Evolutionary conservation across 169 alveolate species (phyloP), one percentile per base, ranked within the genome.

Genomic region (Perkinsus chesapeaki): DNA sequence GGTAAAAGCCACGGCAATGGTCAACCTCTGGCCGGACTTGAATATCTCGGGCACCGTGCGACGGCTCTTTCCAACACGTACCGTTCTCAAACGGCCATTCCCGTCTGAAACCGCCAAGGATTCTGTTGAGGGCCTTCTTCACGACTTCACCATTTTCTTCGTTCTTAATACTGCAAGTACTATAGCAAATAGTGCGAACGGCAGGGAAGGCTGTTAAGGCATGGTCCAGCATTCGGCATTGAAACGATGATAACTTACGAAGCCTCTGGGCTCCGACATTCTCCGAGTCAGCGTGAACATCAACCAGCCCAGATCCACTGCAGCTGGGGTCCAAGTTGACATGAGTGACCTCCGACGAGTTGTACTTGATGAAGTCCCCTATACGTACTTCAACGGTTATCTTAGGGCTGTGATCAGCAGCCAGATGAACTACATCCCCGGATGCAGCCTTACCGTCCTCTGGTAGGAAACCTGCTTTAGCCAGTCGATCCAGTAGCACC

Each of bases 111-210:
- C 82, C 82, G 82, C 82, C 27, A 20, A 20, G 82, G 3, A 60
- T 9, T 60, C 82, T 60, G 27, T 92, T 92, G 16, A 94, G 90
- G 10, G 92, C 82, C 91, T 94, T 92, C 39, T 92, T 90, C 27
- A 94, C 94, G 47, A 94, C 95, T 36, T 92, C 91, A 38, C 93
- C 94, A 92, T 94, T 94, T 73, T 94, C 95, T 43, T 94, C 95
- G 39, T 43, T 91, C 39, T 47, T 92, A 1, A 94, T 47, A 31
- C 94, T 92, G 39, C 95, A 94, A 20, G 95, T 94, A 48, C 94
- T 92, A 36, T 94, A 94, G 93, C 95, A 94, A 36, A 94, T 73
- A 19, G 94, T 94, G 36, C 91, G 39, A 16, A 92, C 95, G 3
- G 93, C 43, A 9, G 73, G 48, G 91, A 94, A 94, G 0, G 90